Conservation (phyloP, 495 filamentous ascomycete genomes). For the Recurvomyces mirabilis region DNA sequence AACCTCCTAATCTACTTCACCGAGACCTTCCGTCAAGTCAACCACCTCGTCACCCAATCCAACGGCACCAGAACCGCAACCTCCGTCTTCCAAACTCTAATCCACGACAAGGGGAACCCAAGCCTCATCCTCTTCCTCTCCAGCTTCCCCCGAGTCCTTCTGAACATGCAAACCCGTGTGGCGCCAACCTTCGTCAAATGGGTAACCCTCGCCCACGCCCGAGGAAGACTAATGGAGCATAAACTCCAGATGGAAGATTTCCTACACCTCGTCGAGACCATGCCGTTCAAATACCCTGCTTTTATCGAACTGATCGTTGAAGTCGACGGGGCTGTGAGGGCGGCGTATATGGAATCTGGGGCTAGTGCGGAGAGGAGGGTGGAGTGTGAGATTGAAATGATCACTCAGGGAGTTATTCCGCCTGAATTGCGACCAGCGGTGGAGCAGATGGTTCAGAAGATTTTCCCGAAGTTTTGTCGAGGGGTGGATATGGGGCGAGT, state of each 20-base stretch:
- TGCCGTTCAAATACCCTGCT: slow-evolving; percentile 6
- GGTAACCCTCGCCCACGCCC: background rate
- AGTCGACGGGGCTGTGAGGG: slow-evolving; percentile 13
- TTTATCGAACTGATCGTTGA: slow-evolving; percentile 10
- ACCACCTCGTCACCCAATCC: background rate
- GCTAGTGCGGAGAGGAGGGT: background rate
- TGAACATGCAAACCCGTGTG: slow-evolving; percentile 1
- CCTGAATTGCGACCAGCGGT: slow-evolving; percentile 7
- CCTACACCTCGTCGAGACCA: background rate
- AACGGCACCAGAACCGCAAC: background rate
- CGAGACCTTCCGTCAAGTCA: slow-evolving; percentile 5
- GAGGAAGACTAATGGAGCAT: background rate
- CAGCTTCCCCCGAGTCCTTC: slow-evolving; percentile 9
- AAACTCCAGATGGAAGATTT: slow-evolving; percentile 2
- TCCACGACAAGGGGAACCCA: slow-evolving; percentile 6
- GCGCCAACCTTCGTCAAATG: background rate
- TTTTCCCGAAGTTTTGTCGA: slow-evolving; percentile 8
- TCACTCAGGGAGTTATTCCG: slow-evolving; percentile 5
- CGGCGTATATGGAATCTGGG: slow-evolving; percentile 2
- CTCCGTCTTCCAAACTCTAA: background rate
- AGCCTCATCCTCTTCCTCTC: slow-evolving; percentile 11
- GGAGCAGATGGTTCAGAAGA: background rate
- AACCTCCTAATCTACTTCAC: slow-evolving; percentile 7
- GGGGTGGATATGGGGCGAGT: slow-evolving; percentile 2
- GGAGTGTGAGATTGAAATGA: slow-evolving; percentile 11